These are phyloP conservation scores for Aspergillus sp. DNA, from an alignment of 2,329 filamentous ascomycete species.

Conservation along the genomic window DNA sequence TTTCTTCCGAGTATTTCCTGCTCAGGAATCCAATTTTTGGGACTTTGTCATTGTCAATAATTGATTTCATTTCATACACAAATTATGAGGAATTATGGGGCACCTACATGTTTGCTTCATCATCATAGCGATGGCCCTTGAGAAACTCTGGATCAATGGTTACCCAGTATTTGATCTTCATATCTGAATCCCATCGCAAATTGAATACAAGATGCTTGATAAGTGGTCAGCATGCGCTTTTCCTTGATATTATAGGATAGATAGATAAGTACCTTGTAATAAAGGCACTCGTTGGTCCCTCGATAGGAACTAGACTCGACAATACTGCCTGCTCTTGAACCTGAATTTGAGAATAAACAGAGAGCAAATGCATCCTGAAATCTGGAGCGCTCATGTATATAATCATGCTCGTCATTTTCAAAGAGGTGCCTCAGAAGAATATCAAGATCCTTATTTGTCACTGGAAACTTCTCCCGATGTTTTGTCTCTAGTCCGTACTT, in stretches of 20 bases:
- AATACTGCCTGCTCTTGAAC: not conserved
- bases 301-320: not conserved
- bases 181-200: slow-evolving; percentile 7
- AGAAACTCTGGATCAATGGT: slow-evolving; percentile 3
- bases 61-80: not conserved
- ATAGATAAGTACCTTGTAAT: not conserved
- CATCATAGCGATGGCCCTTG: slow-evolving; percentile 1
- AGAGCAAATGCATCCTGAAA: not conserved
- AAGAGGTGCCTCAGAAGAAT: slow-evolving; percentile 9
- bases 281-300: not conserved
- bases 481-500: slow-evolving; percentile 10
- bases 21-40: slow-evolving; percentile 1
- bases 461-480: slow-evolving; percentile 5
- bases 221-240: not conserved
- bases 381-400: not conserved
- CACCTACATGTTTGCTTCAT: not conserved
- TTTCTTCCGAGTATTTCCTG: slow-evolving; percentile 1
- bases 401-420: slow-evolving; percentile 5
- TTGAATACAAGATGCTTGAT: slow-evolving; percentile 1
- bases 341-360: slow-evolving; percentile 1
- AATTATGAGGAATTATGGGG: not conserved
- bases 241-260: not conserved
- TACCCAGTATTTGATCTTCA: slow-evolving; percentile 3
- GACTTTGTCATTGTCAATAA: not conserved
- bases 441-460: slow-evolving; percentile 12